These are phyloP conservation scores for Candida ovalis DNA, from an alignment of 805 yeast genomes.

Conservation along the genomic window DNA sequence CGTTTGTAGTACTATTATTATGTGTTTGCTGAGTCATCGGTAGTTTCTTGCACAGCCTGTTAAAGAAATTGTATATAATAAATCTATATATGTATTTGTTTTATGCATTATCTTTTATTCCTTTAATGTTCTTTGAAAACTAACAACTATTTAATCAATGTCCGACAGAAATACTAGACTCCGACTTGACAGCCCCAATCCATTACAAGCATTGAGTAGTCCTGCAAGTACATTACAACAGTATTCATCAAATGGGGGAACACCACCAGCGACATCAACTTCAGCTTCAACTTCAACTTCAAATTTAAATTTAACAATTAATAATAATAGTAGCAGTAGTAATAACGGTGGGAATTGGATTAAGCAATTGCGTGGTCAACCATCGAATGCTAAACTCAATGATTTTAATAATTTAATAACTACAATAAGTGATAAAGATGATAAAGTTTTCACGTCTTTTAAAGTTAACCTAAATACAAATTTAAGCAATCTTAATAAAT, in stretches of 20 bases:
- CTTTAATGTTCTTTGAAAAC: too few species aligned
- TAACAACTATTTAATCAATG: too few species aligned
- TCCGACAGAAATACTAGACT: too few species aligned
- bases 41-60: too few species aligned
- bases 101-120: too few species aligned
- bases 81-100: too few species aligned
- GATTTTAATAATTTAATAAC: constrained; percentile 6
- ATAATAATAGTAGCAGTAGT: neutral
- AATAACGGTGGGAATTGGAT: constrained; percentile 8
- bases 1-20: too few species aligned
- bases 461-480: constrained; percentile 16
- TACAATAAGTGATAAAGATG: constrained; percentile 15
- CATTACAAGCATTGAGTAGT: neutral
- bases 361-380: constrained; percentile 12
- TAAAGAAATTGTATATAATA: too few species aligned
- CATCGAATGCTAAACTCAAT: constrained; percentile 5
- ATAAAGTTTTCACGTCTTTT: constrained; percentile 13
- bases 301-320: neutral
- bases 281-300: neutral
- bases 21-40: too few species aligned
- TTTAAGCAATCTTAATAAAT: constrained; percentile 9
- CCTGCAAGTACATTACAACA: neutral
- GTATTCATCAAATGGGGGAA: neutral
- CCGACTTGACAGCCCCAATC: neutral
- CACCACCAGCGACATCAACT: neutral